Evolutionary conservation across 2,329 filamentous ascomycete species (phyloP).

Genomic region (Neophaeococcomyces mojaviensis): DNA sequence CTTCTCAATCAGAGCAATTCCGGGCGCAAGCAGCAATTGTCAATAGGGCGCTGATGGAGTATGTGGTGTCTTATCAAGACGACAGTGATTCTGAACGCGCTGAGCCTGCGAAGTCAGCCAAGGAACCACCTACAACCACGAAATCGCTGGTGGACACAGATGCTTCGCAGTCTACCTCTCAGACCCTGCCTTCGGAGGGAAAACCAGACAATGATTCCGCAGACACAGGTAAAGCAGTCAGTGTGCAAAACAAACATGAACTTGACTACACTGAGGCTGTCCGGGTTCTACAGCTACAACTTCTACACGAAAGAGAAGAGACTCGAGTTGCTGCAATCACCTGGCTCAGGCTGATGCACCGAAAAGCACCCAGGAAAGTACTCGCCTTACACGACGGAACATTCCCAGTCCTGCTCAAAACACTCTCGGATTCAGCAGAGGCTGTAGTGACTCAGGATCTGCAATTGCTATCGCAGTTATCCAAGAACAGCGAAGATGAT

Average conservation of each 20-base stretch:
- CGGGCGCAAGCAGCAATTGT: constrained; percentile 81
- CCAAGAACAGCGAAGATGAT: constrained; percentile 89
- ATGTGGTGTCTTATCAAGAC: constrained; percentile 83
- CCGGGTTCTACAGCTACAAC: constrained; percentile 83
- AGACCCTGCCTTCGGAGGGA: constrained; percentile 18
- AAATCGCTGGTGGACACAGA: constrained; percentile 27
- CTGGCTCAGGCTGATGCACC: constrained; percentile 96
- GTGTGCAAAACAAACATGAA: constrained; percentile 38
- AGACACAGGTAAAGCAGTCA: constrained; percentile 24
- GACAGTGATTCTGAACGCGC: constrained; percentile 40
- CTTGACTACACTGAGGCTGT: constrained; percentile 96
- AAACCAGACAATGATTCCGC: constrained; percentile 25
- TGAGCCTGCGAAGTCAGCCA: background rate
- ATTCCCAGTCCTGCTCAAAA: constrained; percentile 92
- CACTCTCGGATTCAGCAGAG: constrained; percentile 88
- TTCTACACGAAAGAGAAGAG: constrained; percentile 93
- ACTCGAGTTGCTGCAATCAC: constrained; percentile 88
- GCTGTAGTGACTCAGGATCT: constrained; percentile 92
- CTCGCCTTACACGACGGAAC: constrained; percentile 95
- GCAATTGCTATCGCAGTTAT: constrained; percentile 90
- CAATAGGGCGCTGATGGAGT: constrained; percentile 85
- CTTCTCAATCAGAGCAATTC: constrained; percentile 82
- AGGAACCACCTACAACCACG: constrained; percentile 13
- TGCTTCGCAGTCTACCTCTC: constrained; percentile 24
- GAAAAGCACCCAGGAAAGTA: constrained; percentile 87